Percentiles rank a stretch among this genome's conserved stretches.
Conservation (phyloP, 768 basidiomycete species). For the Tephrocybe rancida region DNA sequence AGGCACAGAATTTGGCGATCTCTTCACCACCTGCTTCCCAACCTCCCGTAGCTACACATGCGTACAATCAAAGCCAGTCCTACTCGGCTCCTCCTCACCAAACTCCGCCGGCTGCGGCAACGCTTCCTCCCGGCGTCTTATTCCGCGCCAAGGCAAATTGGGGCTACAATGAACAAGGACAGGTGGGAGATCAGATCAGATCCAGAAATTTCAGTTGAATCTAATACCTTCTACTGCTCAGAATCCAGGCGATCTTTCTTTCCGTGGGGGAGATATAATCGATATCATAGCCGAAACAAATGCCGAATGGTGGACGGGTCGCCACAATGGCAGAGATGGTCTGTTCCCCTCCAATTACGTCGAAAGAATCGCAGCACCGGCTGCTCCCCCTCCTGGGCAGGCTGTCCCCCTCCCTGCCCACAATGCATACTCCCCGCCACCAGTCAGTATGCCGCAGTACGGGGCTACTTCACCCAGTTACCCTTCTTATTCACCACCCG, state of each 20-base stretch:
- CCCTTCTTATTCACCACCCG: constrained; percentile 6
- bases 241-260: constrained; percentile 76
- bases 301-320: constrained; percentile 88
- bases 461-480: background rate
- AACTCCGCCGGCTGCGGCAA: constrained; percentile 3
- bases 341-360: constrained; percentile 80
- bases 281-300: constrained; percentile 76
- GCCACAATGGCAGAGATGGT: constrained; percentile 57
- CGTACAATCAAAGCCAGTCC: background rate
- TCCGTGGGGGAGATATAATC: constrained; percentile 72
- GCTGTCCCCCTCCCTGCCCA: constrained; percentile 8
- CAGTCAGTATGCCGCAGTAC: background rate
- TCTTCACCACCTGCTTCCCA: constrained; percentile 5
- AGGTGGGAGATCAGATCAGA: constrained; percentile 32
- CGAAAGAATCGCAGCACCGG: constrained; percentile 51
- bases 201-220: background rate
- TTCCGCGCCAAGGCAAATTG: constrained; percentile 58
- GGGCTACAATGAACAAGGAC: constrained; percentile 63
- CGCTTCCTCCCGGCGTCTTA: constrained; percentile 22
- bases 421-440: constrained; percentile 2
- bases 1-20: constrained; percentile 10
- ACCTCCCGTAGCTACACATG: constrained; percentile 9
- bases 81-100: background rate
- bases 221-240: constrained; percentile 30
- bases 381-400: no score